A percentile compares a stretch with the other conserved stretches of the same genome.
These are phyloP conservation scores for Tetracladium marchalianum DNA, from an alignment of 495 filamentous ascomycete species.

Conservation along the genomic window DNA sequence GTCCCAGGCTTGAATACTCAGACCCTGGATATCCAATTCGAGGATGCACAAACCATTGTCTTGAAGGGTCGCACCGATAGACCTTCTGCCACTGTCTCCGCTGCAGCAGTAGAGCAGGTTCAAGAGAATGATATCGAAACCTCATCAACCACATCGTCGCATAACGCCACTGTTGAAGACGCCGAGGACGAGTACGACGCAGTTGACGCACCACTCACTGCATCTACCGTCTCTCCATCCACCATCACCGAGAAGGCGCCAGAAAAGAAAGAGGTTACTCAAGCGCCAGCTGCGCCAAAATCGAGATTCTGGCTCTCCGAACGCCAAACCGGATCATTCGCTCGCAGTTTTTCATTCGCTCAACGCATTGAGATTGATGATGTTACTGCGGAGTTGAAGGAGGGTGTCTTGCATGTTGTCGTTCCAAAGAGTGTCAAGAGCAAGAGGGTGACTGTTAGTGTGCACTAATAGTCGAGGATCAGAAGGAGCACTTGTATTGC, in stretches of 20 bases:
- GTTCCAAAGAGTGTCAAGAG: slow-evolving; percentile 54
- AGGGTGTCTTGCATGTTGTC: slow-evolving; percentile 60
- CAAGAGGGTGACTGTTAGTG: slow-evolving; percentile 13
- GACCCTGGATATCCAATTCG: slow-evolving; percentile 74
- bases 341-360: slow-evolving; percentile 70
- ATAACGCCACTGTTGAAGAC: slow-evolving; percentile 60
- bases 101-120: no score
- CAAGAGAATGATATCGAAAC: no score
- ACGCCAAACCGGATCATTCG: slow-evolving; percentile 70
- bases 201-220: slow-evolving; percentile 10
- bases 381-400: slow-evolving; percentile 64
- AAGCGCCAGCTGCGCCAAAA: slow-evolving; percentile 26
- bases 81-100: not conserved
- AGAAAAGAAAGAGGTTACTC: slow-evolving; percentile 16
- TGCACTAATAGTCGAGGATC: slow-evolving; percentile 2
- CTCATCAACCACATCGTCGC: slow-evolving; percentile 5
- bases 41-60: slow-evolving; percentile 63
- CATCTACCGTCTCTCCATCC: slow-evolving; percentile 7
- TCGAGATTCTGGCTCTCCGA: slow-evolving; percentile 72
- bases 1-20: slow-evolving; percentile 73
- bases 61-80: slow-evolving; percentile 62
- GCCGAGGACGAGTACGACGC: slow-evolving; percentile 43
- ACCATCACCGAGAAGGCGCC: slow-evolving; percentile 22
- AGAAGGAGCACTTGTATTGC: slow-evolving; percentile 1
- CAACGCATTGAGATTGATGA: slow-evolving; percentile 63